Evolutionary conservation across 805 yeast genomes (phyloP).

Genomic region (Torulaspora gathmanii): DNA sequence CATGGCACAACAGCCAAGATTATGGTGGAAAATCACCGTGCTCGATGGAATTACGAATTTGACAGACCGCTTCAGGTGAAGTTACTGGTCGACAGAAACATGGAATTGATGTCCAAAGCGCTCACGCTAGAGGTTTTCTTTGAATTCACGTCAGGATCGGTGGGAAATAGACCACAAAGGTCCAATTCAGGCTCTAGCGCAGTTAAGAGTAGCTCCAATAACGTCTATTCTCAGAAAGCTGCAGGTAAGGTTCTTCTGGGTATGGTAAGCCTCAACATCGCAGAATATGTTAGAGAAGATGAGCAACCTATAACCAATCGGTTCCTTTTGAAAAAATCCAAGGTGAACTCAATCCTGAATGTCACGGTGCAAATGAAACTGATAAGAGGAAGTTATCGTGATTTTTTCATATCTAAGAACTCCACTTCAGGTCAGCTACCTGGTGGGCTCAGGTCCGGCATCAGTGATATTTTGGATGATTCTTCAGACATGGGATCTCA

Average conservation of each 20-base stretch:
- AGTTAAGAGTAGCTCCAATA: slow-evolving; percentile 7
- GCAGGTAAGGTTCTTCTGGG: slow-evolving; percentile 54
- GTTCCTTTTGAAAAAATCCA: slow-evolving; percentile 70
- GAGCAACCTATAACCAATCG: slow-evolving; percentile 50
- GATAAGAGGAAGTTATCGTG: slow-evolving; percentile 37
- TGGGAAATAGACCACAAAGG: slow-evolving; percentile 6
- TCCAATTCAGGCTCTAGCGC: slow-evolving; percentile 9
- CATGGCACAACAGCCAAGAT: slow-evolving; percentile 42
- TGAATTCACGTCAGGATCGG: slow-evolving; percentile 31
- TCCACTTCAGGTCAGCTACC: slow-evolving; percentile 28
- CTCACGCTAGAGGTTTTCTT: slow-evolving; percentile 44
- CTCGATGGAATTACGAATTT: slow-evolving; percentile 42
- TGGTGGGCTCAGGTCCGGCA: slow-evolving; percentile 18
- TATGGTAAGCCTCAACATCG: slow-evolving; percentile 55
- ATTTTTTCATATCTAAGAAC: slow-evolving; percentile 23
- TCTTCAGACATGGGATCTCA: slow-evolving; percentile 19
- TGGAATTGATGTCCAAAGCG: slow-evolving; percentile 35
- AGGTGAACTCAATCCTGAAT: slow-evolving; percentile 74
- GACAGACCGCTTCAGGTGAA: slow-evolving; percentile 39
- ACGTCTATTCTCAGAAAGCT: slow-evolving; percentile 28
- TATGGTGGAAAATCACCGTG: slow-evolving; percentile 49
- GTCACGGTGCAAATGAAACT: slow-evolving; percentile 50
- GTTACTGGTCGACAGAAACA: slow-evolving; percentile 38
- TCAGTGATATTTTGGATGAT: slow-evolving; percentile 21
- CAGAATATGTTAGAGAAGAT: slow-evolving; percentile 59